These are phyloP conservation scores for Eimeria tenella DNA, from an alignment of 169 alveolate species.

Conservation along the genomic window DNA sequence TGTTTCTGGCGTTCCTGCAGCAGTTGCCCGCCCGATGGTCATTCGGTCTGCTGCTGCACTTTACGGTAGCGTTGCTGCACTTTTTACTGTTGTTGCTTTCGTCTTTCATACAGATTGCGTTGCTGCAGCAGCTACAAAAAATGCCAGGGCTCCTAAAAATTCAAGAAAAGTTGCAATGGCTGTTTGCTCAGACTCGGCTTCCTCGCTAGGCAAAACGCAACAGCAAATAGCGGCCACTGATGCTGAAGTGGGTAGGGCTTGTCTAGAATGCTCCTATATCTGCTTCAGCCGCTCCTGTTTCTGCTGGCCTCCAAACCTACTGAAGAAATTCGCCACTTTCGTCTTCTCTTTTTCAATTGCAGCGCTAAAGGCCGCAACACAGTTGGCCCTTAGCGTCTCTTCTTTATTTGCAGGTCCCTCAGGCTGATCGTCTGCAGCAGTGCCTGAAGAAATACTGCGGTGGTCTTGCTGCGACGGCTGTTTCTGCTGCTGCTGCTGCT, in stretches of 20 bases:
- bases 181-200: no score
- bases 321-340: slow-evolving; percentile 33
- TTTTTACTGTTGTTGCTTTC: background rate
- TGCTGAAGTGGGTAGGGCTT: background rate
- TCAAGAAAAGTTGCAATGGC: no score
- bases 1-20: background rate
- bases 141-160: no score
- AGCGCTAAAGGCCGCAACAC: slow-evolving; percentile 38
- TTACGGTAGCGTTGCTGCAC: background rate
- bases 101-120: no score
- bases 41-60: background rate
- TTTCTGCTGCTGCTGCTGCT: slow-evolving; percentile 3
- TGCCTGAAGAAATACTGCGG: background rate
- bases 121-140: background rate
- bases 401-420: background rate
- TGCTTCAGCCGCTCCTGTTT: no score
- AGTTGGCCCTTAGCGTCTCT: slow-evolving; percentile 34
- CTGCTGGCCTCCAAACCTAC: background rate
- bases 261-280: background rate
- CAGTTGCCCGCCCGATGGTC: background rate
- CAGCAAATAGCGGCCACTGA: background rate
- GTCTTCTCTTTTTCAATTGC: slow-evolving; percentile 20
- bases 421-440: slow-evolving; percentile 18
- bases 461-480: background rate
- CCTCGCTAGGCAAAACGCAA: no score